Conservation (phyloP, 768 basidiomycete species). For the Daedaleopsis sinensis region DNA sequence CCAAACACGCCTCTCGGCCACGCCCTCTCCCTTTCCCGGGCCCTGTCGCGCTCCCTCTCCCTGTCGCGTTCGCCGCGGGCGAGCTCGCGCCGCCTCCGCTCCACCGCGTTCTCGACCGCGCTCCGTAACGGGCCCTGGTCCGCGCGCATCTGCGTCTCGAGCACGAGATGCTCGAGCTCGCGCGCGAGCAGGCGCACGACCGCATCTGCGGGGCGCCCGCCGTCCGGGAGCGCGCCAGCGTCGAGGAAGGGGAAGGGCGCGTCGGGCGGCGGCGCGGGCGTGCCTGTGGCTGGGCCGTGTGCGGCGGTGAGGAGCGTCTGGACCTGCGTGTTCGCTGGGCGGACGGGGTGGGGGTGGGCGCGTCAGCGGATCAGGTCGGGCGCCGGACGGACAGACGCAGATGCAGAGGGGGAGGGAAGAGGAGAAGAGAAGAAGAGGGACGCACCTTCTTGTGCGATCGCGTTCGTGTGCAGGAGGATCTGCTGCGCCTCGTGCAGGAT, state of each 20-base stretch:
- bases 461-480: conserved; percentile 42
- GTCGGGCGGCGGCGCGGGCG: conserved; percentile 31
- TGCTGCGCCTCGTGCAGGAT: conserved; percentile 38
- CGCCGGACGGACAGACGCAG: too few species aligned
- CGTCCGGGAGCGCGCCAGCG: conserved; percentile 21
- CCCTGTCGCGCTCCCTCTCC: conserved; percentile 5
- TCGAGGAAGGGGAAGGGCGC: conserved; percentile 42
- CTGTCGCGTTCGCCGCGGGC: background rate
- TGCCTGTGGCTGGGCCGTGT: conserved; percentile 31
- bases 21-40: background rate
- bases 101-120: conserved; percentile 22
- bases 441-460: conserved; percentile 61
- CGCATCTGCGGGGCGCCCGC: conserved; percentile 34
- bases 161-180: conserved; percentile 68
- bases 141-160: conserved; percentile 62
- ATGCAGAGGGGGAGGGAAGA: background rate
- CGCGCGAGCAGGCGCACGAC: conserved; percentile 45
- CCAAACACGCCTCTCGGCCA: background rate
- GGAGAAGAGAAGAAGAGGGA: background rate
- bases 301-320: conserved; percentile 45
- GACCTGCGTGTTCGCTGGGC: background rate
- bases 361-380: too few species aligned
- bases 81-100: conserved; percentile 5
- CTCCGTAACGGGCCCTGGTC: conserved; percentile 57
- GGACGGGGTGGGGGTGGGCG: background rate